Evolutionary conservation across 2,329 filamentous ascomycete genomes (phyloP), one percentile per base, ranked within the genome.

Genomic region (Penicillium brevicompactum): DNA sequence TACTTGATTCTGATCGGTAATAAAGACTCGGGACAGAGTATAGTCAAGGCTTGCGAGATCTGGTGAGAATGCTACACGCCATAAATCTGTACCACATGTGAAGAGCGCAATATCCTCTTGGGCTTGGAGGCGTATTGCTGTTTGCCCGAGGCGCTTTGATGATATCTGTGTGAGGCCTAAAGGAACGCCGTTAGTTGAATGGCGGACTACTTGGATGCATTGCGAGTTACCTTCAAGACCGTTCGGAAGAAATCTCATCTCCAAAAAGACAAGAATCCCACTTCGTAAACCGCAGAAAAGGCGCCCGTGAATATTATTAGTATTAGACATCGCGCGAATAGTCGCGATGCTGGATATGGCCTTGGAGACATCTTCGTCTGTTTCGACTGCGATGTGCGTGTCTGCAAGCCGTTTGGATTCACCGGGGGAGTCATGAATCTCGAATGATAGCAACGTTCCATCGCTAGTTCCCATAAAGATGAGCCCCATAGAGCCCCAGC

Each of bases 271-370:
- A 42, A 81, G 60, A 48, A 70, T 71, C 34, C 78, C 78, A 59
- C 75, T 75, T 37, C 78, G 74, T 45, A 81, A 68, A 10, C 78
- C 78, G 59, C 78, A 80, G 11, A 80, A 68, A 11, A 79, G 43
- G 58, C 67, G 61, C 30, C 60, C 62, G 11, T 56, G 49, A 18
- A 55, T 52, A 5, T 51, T 52, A 5, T 51, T 32, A 3, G 51
- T 56, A 40, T 57, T 51, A 18, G 55, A 40, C 13, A 49, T 31
- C 50, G 64, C 55, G n/a, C 62, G 55, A 42, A 76, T 57, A 13
- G 66, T 55, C 30, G 64, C 66, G 59, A 74, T 58, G 40, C 67
- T 75, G 53, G 74, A 74, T 53, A 72, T 70, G 8, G 68, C 69
- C 42, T 64, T 72, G 5, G 69, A 74, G 40, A 73, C 62, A 32